Evolutionary conservation across 805 yeast genomes (phyloP).

Genomic region (Yamadazyma sp.): DNA sequence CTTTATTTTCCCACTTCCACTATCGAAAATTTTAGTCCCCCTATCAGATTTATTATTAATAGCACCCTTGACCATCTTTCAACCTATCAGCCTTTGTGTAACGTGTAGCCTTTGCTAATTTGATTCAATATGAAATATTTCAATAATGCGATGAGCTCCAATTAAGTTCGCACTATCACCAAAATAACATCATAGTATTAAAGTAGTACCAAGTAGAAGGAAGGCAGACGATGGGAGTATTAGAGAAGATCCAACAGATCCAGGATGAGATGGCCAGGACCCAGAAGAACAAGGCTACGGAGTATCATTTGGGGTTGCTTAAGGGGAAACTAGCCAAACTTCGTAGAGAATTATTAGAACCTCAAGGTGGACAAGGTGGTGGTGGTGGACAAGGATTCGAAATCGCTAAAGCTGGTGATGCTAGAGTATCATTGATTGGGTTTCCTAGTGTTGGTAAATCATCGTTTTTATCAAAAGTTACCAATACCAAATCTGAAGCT

Average conservation of each 20-base stretch:
- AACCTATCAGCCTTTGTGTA: no score
- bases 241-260: constrained; percentile 80
- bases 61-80: no score
- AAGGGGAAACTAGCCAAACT: constrained; percentile 94
- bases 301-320: constrained; percentile 89
- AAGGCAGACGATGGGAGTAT: constrained; percentile 21
- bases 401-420: constrained; percentile 94
- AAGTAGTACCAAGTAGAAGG: no score
- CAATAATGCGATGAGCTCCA: no score
- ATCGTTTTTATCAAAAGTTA: constrained; percentile 80
- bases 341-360: constrained; percentile 87
- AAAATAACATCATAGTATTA: no score
- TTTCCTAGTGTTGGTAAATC: constrained; percentile 98
- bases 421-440: constrained; percentile 91
- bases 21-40: constrained; percentile 28
- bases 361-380: constrained; percentile 72
- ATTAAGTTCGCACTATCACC: no score
- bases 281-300: constrained; percentile 97
- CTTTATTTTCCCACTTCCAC: constrained; percentile 55
- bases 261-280: constrained; percentile 93
- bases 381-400: constrained; percentile 89
- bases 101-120: constrained; percentile 2
- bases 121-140: no score
- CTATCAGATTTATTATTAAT: no score
- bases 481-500: constrained; percentile 91